Evolutionary conservation across 306 rosid genomes (phyloP), one percentile per base, ranked within the genome.

Genomic region (Rosa multiflora): DNA sequence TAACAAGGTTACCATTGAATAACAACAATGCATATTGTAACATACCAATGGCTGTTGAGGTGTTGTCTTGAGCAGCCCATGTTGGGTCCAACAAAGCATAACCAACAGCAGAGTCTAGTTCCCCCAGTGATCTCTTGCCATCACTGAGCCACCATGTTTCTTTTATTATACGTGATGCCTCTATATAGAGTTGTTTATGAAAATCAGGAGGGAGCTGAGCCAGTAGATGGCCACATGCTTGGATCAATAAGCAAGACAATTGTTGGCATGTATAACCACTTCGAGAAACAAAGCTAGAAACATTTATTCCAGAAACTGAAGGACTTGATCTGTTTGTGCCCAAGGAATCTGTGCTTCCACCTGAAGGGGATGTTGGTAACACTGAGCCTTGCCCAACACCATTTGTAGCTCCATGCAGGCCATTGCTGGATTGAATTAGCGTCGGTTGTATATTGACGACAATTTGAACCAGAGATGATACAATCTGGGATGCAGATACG

Each of bases 11-110:
- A 74, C 39, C 70, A 76, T 59, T 55, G 76, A 62, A 64, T 49
- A 75, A 64, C 53, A 66, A 18, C 56, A 61, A 10, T 52, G 70
- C 23, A 40, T 55, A 62, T n/a, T 64, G 42, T 56, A 55, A 77
- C 90, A 74, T 90, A 95, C 99, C 99, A 14, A 93, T 89, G 47
- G 97, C 98, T 43, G 98, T 95, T 48, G 99, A 95, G 83, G 99
- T 95, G 81, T 95, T 95, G 88, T 95, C 98, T 85, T 95, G 98
- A 78, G 99, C 97, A 67, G 99, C 99, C 99, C 99, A 93, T 39
- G 97, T 87, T 79, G 99, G 98, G 91, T 92, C 99, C 85, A 95
- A 89, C 90, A 95, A 90, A 75, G 99, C 93, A 85, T 95, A 95
- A 77, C 98, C 98, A 72, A 92, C 96, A 53, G 99, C 99, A 53